phyloP scores from a whole-genome alignment of 805 yeast genomes.

The Candida verbasci region DNA sequence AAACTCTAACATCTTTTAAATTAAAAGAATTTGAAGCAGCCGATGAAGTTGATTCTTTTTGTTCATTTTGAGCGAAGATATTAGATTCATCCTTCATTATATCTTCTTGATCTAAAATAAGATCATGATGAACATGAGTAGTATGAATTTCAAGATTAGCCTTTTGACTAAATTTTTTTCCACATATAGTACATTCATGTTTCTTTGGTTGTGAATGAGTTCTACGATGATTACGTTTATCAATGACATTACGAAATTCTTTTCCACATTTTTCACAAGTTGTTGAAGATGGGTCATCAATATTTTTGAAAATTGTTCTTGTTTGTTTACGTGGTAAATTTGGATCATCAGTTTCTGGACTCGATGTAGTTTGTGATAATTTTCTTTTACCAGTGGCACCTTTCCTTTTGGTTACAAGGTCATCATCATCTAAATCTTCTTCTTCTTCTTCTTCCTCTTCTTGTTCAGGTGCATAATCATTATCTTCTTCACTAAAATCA shows the following conservation, averaged over 20 bases:
- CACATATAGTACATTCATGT: conserved; percentile 11
- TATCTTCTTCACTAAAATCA: conserved; percentile 3
- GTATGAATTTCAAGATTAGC: conserved; percentile 10
- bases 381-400: neutral
- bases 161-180: conserved; percentile 12
- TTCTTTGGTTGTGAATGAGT: conserved; percentile 11
- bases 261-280: conserved; percentile 10
- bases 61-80: conserved; percentile 3
- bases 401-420: neutral
- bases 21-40: conserved; percentile 2
- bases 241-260: conserved; percentile 8
- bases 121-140: conserved; percentile 11
- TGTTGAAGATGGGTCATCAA: conserved; percentile 6
- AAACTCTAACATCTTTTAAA: conserved; percentile 10
- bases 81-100: conserved; percentile 1
- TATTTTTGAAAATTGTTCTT: conserved; percentile 6
- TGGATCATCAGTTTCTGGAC: neutral
- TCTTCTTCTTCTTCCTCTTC: conserved; percentile 6
- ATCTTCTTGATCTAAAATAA: conserved; percentile 5
- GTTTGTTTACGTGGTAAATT: conserved; percentile 4
- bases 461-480: conserved; percentile 5
- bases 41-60: neutral
- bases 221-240: conserved; percentile 10
- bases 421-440: conserved; percentile 1
- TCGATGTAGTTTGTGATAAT: too few species aligned